Evolutionary conservation across 1,139 yeast species (phyloP).

Genomic region (Arxiozyma bovina): DNA sequence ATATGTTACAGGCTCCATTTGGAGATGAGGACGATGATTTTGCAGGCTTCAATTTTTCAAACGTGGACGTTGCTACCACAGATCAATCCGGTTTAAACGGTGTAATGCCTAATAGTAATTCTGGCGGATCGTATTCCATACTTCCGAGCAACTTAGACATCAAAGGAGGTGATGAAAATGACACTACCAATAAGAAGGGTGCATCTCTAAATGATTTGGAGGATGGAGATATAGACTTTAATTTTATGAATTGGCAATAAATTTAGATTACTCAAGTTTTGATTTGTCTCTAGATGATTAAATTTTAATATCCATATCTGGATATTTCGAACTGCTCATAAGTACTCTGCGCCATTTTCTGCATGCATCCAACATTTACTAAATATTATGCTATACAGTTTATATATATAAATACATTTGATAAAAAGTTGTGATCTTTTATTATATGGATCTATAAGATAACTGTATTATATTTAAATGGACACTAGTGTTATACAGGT

Average conservation of each 20-base stretch:
- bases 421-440: too few species aligned
- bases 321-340: not conserved
- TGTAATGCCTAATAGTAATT: not conserved
- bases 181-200: conserved; percentile 6
- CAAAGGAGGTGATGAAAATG: conserved; percentile 10
- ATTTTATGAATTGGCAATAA: conserved; percentile 15
- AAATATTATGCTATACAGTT: not conserved
- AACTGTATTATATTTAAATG: not conserved
- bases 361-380: not conserved
- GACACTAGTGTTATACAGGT: not conserved
- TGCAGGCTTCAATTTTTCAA: conserved; percentile 1
- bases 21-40: not conserved
- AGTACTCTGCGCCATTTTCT: not conserved
- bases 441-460: not conserved
- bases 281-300: not conserved
- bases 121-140: not conserved
- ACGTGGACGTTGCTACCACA: not conserved
- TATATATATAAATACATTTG: too few species aligned
- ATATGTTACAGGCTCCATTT: not conserved
- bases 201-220: conserved; percentile 10
- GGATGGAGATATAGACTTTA: conserved; percentile 17
- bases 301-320: not conserved
- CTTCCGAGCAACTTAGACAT: not conserved
- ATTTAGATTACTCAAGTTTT: not conserved
- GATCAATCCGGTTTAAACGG: not conserved